Evolutionary conservation across 768 basidiomycete genomes (phyloP), one percentile per base, ranked within the genome.

Genomic region (Boletus reticulatus): DNA sequence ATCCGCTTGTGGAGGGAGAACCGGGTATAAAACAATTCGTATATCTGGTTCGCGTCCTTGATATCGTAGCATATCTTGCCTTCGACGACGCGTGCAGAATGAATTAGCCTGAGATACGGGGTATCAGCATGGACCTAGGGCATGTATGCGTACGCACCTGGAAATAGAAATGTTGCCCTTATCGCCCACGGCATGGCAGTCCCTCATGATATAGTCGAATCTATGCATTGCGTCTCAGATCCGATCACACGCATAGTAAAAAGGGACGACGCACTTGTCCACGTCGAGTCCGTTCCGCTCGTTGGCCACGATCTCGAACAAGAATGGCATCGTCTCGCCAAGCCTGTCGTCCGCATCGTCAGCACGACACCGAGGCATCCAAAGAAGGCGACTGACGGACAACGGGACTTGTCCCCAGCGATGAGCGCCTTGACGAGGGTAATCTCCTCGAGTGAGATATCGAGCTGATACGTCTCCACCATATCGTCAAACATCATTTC

Each of bases 261-360:
- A 20, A 13, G 8, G 8, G 12, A 37, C 22, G 32, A 54, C 55
- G 37, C 54, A 89, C 89, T 92, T 92, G 77, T 94, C 91, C 6
- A 94, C 91, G 62, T 94, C 92, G 5, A 94, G 75, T 0, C 92
- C 92, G 57, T 92, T 93, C 8, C 83, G 75, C 67, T 81, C 81
- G 71, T 94, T 94, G 0, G 90, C 85, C 4, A 94, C 88, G 48
- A 94, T 92, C 51, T 93, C 88, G 63, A 93, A 94, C 3, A 94
- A 70, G 62, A 89, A 93, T 1, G 73, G 69, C 68, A 92, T 92
- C 65, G 86, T 87, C 16, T 74, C 1, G 10, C 70, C 73, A 6
- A 64, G 55, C 12, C 66, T 72, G 32, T 43, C 47, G 20, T 24
- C 27, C 27, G 22, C 22, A 3, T 8, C 64, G 27, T 48, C 19